phyloP scores from a whole-genome alignment of 2,329 filamentous ascomycete genomes.

The Blumeria hordei region DNA sequence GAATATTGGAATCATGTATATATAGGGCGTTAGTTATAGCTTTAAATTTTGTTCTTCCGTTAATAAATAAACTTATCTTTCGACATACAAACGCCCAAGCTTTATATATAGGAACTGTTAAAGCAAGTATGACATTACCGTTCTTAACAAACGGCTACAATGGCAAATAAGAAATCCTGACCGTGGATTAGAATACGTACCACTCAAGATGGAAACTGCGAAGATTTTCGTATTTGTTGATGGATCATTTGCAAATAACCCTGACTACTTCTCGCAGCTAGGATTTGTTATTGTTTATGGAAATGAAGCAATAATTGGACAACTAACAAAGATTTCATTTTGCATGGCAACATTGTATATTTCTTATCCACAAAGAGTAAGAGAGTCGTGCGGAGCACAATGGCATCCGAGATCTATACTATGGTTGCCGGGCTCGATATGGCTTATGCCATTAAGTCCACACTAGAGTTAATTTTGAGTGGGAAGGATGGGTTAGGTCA shows the following conservation, averaged over 20 bases:
- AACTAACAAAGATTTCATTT: background rate
- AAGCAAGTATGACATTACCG: background rate
- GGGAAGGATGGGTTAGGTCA: background rate
- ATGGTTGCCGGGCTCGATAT: constrained; percentile 3
- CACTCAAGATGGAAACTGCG: background rate
- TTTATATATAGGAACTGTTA: no score
- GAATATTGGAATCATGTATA: no score
- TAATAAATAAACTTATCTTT: no score
- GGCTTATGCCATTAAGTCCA: background rate
- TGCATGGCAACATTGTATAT: background rate
- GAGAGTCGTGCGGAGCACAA: constrained; percentile 3
- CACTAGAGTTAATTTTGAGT: background rate
- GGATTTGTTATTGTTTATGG: background rate
- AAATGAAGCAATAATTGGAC: background rate
- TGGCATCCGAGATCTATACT: constrained; percentile 4
- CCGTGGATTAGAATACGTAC: background rate
- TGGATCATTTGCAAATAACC: constrained; percentile 1
- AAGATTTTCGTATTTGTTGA: background rate
- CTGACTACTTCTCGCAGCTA: background rate
- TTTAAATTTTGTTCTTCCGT: no score
- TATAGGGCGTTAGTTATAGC: no score
- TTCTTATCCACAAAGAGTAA: background rate
- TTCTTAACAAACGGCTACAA: background rate
- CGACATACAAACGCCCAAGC: no score
- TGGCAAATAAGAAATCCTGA: background rate